phyloP scores from a whole-genome alignment of 768 basidiomycete genomes.

The Neoboletus subvelutipes region DNA sequence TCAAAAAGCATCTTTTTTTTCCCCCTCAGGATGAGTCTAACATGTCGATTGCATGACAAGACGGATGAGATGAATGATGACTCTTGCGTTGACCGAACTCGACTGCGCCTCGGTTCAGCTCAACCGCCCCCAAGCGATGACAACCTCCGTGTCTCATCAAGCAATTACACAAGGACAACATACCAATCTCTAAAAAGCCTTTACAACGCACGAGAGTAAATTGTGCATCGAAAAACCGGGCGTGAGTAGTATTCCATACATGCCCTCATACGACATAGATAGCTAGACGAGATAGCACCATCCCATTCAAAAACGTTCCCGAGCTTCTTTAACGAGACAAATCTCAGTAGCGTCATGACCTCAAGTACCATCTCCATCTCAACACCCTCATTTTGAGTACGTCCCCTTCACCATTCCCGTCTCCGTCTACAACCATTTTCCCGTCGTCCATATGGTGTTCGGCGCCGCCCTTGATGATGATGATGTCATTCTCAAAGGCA shows the following conservation, averaged over 20 bases:
- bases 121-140: not conserved
- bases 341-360: slow-evolving; percentile 3
- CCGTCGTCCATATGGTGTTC: slow-evolving; percentile 3
- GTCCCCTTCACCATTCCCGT: not conserved
- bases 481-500: slow-evolving; percentile 18
- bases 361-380: slow-evolving; percentile 28
- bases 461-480: slow-evolving; percentile 14
- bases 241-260: slow-evolving; percentile 11
- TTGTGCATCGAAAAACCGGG: not conserved
- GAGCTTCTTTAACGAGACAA: not conserved
- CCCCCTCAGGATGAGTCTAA: not conserved
- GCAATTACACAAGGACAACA: not conserved
- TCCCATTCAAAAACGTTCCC: not conserved
- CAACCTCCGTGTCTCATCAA: not conserved
- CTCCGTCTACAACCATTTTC: slow-evolving; percentile 16
- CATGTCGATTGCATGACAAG: not conserved
- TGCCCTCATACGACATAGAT: slow-evolving; percentile 16
- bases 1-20: slow-evolving; percentile 21
- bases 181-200: no score
- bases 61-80: not conserved
- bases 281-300: slow-evolving; percentile 11
- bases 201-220: no score
- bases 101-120: not conserved
- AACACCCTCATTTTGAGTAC: slow-evolving; percentile 26
- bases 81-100: not conserved